Conservation (phyloP, 2,329 filamentous ascomycete species). For the Ophiostoma ips region DNA sequence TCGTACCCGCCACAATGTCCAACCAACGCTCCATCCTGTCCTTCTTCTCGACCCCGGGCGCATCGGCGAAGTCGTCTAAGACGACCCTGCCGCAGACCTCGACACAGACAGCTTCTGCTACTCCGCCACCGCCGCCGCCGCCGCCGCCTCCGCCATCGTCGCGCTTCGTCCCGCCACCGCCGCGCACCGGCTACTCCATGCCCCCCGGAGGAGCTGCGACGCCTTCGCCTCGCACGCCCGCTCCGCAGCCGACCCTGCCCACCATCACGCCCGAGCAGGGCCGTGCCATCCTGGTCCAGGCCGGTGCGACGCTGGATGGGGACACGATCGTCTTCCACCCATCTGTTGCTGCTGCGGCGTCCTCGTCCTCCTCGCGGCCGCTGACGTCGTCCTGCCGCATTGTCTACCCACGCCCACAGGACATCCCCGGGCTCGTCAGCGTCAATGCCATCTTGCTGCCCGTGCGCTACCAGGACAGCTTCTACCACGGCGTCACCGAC, state of each 20-base stretch:
- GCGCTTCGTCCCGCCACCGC: slow-evolving; percentile 12
- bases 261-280: slow-evolving; percentile 7
- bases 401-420: slow-evolving; percentile 23
- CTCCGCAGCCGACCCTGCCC: slow-evolving; percentile 3
- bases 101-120: slow-evolving; percentile 17
- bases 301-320: slow-evolving; percentile 3
- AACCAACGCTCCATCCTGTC: slow-evolving; percentile 42
- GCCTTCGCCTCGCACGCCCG: slow-evolving; percentile 2
- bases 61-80: background rate
- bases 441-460: slow-evolving; percentile 53
- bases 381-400: slow-evolving; percentile 14
- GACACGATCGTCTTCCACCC: slow-evolving; percentile 7
- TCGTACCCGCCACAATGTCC: slow-evolving; percentile 4
- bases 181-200: background rate
- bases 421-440: slow-evolving; percentile 45
- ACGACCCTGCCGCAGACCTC: background rate
- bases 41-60: slow-evolving; percentile 32
- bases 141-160: slow-evolving; percentile 12
- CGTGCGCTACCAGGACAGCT: slow-evolving; percentile 48
- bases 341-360: too few species aligned
- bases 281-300: slow-evolving; percentile 13
- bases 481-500: slow-evolving; percentile 43
- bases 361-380: too few species aligned
- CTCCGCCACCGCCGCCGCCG: slow-evolving; percentile 18
- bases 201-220: background rate